A percentile compares a stretch with the other conserved stretches of the same genome.
Conservation (phyloP, 495 filamentous ascomycete species). For the Pseudotulostoma volvatum region DNA sequence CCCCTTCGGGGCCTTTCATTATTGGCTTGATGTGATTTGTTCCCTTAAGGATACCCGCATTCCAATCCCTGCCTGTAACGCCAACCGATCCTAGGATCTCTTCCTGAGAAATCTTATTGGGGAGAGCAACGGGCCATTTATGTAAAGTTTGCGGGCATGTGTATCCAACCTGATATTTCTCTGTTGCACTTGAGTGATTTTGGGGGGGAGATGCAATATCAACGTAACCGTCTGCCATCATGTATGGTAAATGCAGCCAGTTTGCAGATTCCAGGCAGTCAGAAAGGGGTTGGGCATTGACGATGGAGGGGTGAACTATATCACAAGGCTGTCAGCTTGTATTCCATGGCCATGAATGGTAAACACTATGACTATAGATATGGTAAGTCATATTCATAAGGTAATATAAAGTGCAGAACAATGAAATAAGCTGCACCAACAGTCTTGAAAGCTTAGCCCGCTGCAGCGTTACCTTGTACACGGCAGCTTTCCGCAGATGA, state of each 20-base stretch:
- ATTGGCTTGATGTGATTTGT: constrained; percentile 26
- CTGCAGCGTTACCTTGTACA: too few species aligned
- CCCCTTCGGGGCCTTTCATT: constrained; percentile 8
- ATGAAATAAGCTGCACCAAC: background rate
- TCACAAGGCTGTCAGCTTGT: background rate
- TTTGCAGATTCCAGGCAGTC: background rate
- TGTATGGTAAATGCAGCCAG: constrained; percentile 7
- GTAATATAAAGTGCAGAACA: background rate
- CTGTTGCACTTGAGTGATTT: too few species aligned
- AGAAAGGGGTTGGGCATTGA: constrained; percentile 4
- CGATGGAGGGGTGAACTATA: background rate
- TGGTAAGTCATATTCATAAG: background rate
- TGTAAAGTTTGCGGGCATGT: too few species aligned
- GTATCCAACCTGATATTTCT: too few species aligned
- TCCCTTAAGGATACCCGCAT: constrained; percentile 26
- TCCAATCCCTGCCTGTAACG: constrained; percentile 21
- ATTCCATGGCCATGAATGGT: constrained; percentile 4
- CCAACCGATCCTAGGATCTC: constrained; percentile 8
- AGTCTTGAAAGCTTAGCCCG: constrained; percentile 3
- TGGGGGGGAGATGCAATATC: constrained; percentile 17
- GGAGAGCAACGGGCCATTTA: too few species aligned
- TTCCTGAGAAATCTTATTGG: constrained; percentile 13
- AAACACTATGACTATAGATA: background rate
- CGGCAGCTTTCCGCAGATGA: background rate
- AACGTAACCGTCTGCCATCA: constrained; percentile 29